Percentiles rank a stretch among this genome's conserved stretches.
These are phyloP conservation scores for Geotrichum fermentans DNA, from an alignment of 1,139 yeast species.

Conservation along the genomic window DNA sequence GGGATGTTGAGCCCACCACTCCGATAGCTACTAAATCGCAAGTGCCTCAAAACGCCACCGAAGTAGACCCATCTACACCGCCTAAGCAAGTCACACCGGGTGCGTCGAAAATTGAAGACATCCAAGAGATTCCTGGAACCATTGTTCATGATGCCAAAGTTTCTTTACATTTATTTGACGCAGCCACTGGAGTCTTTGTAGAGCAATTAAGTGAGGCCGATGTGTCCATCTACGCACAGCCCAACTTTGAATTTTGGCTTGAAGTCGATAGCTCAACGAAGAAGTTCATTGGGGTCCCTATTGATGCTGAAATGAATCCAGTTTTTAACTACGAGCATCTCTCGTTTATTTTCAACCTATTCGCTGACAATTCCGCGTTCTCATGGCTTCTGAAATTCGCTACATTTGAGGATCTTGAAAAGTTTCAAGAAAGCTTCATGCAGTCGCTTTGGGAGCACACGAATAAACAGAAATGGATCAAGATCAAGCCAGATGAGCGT, in stretches of 20 bases:
- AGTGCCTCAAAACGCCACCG: conserved; percentile 1
- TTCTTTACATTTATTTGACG: conserved; percentile 55
- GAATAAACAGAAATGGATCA: conserved; percentile 50
- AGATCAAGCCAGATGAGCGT: conserved; percentile 42
- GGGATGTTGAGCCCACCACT: neutral
- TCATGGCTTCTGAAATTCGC: conserved; percentile 64
- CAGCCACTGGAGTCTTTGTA: conserved; percentile 48
- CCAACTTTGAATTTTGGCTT: conserved; percentile 51
- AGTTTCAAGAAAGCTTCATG: conserved; percentile 52
- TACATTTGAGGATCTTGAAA: conserved; percentile 40
- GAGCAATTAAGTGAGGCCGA: conserved; percentile 39
- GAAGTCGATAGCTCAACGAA: conserved; percentile 39
- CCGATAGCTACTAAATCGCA: conserved; percentile 1
- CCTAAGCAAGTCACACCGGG: conserved; percentile 1
- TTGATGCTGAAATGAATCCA: conserved; percentile 56
- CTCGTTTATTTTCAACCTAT: conserved; percentile 65
- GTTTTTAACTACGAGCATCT: conserved; percentile 54
- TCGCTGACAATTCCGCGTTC: conserved; percentile 40
- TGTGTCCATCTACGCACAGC: conserved; percentile 46
- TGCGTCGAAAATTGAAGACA: conserved; percentile 17
- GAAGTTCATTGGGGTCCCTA: conserved; percentile 42
- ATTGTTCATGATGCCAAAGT: conserved; percentile 27
- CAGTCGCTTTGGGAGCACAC: conserved; percentile 58
- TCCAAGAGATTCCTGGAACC: conserved; percentile 6
- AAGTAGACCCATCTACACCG: conserved; percentile 6